Base-by-base conservation (phyloP, 352 stramenopile species). In the Phytophthora capsici region DNA sequence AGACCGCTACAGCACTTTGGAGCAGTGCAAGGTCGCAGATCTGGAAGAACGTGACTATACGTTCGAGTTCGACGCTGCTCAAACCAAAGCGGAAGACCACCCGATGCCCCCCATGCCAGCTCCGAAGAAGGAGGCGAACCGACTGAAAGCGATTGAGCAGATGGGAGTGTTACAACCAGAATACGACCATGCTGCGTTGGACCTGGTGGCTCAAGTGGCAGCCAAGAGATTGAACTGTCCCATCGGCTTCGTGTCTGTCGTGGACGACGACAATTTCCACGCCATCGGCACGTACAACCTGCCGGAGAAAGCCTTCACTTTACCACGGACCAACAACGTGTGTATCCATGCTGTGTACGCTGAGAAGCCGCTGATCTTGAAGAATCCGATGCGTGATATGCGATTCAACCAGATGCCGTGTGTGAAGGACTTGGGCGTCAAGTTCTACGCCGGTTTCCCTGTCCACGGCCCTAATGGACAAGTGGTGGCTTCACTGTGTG, bases 391-490 rank as follows among this genome's bases (percentile, higher is more conserved):
- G 64, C 83, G 83, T 9, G 83, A 91, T 56, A 82, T 89, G 77
- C 83, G 83, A 20, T 89, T 90, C 51, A 59, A 65, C n/a, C 72
- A 90, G 43, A 81, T 89, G 73, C 61, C 75, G 38, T 74, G 60
- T 9, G 43, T 89, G 32, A 67, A 81, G 20, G 69, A 80, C 7
- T 52, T 84, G 2, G 77, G 67, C 12, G 71, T 89, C 52, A 88
- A 89, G 64, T 92, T 90, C 65, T 92, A 92, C 64, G 83, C 79
- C 0, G 80, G 84, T 1, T 92, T 92, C 55, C 81, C 84, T 0
- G 57, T 92, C 1, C 59, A 55, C 25, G 79, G 67, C 6, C 65
- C 73, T 0, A 75, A 88, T 22, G 81, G 81, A 0, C 70, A 74
- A 13, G 81, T 90, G 14, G 71, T 91, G 19, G 78, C 76, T 0